These are phyloP conservation scores for Solanum tacnaense DNA, from an alignment of 257 asterid genomes.

Conservation along the genomic window DNA sequence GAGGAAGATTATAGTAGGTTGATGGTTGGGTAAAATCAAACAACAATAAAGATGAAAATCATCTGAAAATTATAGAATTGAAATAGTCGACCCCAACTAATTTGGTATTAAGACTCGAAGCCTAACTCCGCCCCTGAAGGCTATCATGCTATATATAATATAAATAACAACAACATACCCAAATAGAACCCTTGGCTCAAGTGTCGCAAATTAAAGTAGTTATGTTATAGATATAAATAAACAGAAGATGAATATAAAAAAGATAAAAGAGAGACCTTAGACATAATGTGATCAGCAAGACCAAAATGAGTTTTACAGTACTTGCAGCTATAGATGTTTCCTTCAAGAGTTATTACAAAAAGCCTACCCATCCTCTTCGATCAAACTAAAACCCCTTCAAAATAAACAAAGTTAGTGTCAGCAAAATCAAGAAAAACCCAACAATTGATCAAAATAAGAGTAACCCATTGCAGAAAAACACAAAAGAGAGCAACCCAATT, in stretches of 20 bases:
- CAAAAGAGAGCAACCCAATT: not conserved
- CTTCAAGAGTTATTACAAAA: conserved; percentile 51
- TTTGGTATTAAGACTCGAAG: not conserved
- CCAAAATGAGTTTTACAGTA: conserved; percentile 64
- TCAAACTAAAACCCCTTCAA: not conserved
- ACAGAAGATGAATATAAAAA: not conserved
- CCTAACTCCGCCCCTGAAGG: not conserved
- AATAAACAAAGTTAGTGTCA: not conserved
- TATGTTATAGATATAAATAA: not conserved
- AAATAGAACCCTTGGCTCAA: too few relatives aligned
- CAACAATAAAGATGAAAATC: not conserved
- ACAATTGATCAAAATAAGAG: not conserved
- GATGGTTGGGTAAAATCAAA: not conserved
- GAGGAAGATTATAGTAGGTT: not conserved
- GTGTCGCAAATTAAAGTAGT: not conserved
- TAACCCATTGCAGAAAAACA: not conserved
- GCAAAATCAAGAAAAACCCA: not conserved
- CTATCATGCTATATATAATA: not conserved
- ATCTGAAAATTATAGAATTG: not conserved
- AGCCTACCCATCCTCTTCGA: conserved; percentile 52
- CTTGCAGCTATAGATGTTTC: conserved; percentile 58
- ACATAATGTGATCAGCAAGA: conserved; percentile 39
- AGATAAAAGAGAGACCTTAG: conserved; percentile 33
- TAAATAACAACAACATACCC: not conserved
- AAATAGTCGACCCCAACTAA: not conserved